Base-by-base conservation (phyloP, 1,284 basidiomycete genomes). In the Ceratobasidium sp. region DNA sequence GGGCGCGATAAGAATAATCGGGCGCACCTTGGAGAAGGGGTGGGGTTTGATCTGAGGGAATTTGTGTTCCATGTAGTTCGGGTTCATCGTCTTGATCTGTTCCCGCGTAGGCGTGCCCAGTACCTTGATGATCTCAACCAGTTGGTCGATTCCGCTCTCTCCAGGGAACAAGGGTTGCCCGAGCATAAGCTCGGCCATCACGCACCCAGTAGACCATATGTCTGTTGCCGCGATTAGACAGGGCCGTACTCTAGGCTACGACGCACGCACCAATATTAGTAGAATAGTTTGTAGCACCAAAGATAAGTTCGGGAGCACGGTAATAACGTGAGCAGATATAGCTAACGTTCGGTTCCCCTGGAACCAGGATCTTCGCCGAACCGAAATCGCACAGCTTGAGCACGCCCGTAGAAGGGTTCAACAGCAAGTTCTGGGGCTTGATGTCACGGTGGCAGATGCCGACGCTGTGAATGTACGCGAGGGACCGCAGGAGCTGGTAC, bases 11-110 rank as follows among this genome's bases (percentile, higher is more conserved):
- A 39, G 39, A 43, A 34, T 32, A 45, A 8, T 41, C 26, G 21
- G n/a, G 79, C 82, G 43, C 76, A 91, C 92, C 88, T 96, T 96
- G 79, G 90, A 92, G 86, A 96, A 96, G 0, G 94, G 94, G 80
- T 97, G 94, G 45, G 96, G 95, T 81, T 97, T 97, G 85, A 99
- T 99, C 83, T 99, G 97, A 8, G 97, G 97, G 87, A 99, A 99
- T 83, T 98, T 98, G 89, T 99, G 97, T 82, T 99, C 97, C 97
- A 99, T 99, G 84, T 99, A 99, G 84, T 97, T 97, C 62, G 97
- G 97, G 83, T 99, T 99, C 97, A 99, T 99, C 77, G 97, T 98
- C 91, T 98, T 98, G 88, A 99, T 99, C 83, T 99, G 97, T 81
- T 99, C 97, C 77, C 97, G 87, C 73, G 97, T 97, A 0, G 97